These are phyloP conservation scores for Dryas octopetala DNA, from an alignment of 306 rosid species.

Conservation along the genomic window DNA sequence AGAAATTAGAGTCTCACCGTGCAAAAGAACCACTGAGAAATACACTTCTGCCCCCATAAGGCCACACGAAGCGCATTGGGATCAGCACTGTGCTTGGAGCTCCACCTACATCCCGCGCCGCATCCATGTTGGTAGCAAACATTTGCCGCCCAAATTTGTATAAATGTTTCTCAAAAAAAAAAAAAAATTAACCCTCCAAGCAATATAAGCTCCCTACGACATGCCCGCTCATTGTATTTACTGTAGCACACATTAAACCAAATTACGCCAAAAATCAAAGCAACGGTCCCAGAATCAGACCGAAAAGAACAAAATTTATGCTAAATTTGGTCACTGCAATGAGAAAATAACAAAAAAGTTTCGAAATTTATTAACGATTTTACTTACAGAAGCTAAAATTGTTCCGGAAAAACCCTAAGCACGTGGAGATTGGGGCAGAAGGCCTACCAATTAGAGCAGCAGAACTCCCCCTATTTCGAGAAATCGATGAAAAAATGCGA, in stretches of 20 bases:
- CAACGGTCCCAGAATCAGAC: conserved; percentile 1
- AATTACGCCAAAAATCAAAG: conserved; percentile 42
- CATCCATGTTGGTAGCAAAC: conserved; percentile 71
- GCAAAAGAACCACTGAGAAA: conserved; percentile 87
- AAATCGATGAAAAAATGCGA: conserved; percentile 25
- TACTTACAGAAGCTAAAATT: conserved; percentile 16
- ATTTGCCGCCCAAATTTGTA: conserved; percentile 30
- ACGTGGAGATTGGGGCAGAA: conserved; percentile 9
- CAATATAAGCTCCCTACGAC: conserved; percentile 38
- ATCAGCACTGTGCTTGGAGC: conserved; percentile 62
- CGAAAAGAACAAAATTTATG: conserved; percentile 21
- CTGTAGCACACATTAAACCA: conserved; percentile 34
- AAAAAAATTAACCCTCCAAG: conserved; percentile 36
- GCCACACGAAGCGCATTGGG: conserved; percentile 96
- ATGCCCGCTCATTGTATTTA: conserved; percentile 32
- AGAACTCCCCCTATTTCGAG: conserved; percentile 30
- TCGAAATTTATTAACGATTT: background rate
- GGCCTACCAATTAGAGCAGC: background rate
- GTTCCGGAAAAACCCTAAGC: conserved; percentile 54
- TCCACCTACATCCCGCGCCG: conserved; percentile 51
- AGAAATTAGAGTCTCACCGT: conserved; percentile 40
- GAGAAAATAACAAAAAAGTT: background rate
- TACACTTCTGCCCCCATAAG: conserved; percentile 83
- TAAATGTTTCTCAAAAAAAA: conserved; percentile 19
- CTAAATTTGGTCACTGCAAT: conserved; percentile 16